phyloP scores from a whole-genome alignment of 192 early-diverging fungal species.

The Pilobolus umbonatus region DNA sequence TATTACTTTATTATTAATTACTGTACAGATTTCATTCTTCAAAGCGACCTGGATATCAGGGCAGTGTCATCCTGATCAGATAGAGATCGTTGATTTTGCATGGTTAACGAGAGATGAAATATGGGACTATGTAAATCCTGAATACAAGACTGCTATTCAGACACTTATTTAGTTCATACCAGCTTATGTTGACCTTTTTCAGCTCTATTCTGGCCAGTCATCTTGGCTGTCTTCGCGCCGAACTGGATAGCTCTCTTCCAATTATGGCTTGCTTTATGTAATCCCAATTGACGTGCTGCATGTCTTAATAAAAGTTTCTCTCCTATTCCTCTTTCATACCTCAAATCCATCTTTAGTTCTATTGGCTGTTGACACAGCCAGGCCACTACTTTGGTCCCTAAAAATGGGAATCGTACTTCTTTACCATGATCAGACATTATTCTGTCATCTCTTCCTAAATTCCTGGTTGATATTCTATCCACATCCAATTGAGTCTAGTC shows the following conservation, averaged over 20 bases:
- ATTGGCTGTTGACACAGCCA: conserved; percentile 66
- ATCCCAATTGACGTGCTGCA: conserved; percentile 65
- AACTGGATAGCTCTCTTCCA: conserved; percentile 97
- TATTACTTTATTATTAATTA: neutral
- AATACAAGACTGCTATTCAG: conserved; percentile 50
- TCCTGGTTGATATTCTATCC: conserved; percentile 77
- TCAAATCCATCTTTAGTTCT: conserved; percentile 76
- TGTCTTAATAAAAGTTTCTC: conserved; percentile 86
- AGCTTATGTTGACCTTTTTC: conserved; percentile 38
- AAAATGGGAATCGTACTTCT: conserved; percentile 86
- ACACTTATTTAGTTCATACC: conserved; percentile 39
- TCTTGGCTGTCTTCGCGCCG: conserved; percentile 94
- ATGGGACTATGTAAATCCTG: conserved; percentile 38
- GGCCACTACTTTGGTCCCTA: conserved; percentile 64
- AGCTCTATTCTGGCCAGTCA: conserved; percentile 47
- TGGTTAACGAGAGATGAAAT: conserved; percentile 75
- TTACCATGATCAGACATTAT: conserved; percentile 82
- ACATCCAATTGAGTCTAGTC: conserved; percentile 85
- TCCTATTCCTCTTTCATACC: conserved; percentile 75
- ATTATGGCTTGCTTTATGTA: conserved; percentile 56
- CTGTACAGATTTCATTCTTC: conserved; percentile 15
- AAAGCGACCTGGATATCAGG: conserved; percentile 69
- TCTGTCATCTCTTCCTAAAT: conserved; percentile 88
- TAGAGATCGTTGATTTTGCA: conserved; percentile 60
- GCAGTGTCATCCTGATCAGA: conserved; percentile 55